Conservation (phyloP, 2,329 filamentous ascomycete species). For the Lachnellula arida region DNA sequence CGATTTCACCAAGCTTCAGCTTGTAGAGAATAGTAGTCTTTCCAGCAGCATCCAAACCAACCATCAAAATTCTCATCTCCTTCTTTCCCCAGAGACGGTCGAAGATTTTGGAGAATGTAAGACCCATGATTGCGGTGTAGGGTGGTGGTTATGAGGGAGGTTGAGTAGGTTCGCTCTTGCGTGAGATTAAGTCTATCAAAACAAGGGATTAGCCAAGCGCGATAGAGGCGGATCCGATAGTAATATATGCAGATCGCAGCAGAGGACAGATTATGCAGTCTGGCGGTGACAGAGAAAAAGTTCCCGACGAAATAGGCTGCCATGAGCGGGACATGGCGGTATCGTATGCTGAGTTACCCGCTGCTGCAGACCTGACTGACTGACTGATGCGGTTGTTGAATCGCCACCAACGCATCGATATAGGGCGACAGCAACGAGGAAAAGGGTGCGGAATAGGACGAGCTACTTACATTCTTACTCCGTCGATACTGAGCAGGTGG, state of each 20-base stretch:
- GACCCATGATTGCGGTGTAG: constrained; percentile 78
- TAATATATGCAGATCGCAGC: constrained; percentile 15
- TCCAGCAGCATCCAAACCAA: constrained; percentile 97
- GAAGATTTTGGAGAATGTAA: constrained; percentile 94
- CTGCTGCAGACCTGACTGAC: background rate
- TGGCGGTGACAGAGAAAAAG: constrained; percentile 6
- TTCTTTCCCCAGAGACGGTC: constrained; percentile 98
- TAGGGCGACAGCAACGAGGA: background rate
- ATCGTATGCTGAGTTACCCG: constrained; percentile 8
- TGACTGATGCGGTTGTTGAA: constrained; percentile 11
- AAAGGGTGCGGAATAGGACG: background rate
- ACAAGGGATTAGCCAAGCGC: constrained; percentile 15
- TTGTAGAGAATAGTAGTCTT: constrained; percentile 99
- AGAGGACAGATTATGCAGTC: constrained; percentile 26
- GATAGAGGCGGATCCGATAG: constrained; percentile 6
- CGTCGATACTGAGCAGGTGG: constrained; percentile 27
- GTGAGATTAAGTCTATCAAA: constrained; percentile 22
- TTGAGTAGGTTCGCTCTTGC: constrained; percentile 32
- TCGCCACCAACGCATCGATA: constrained; percentile 2
- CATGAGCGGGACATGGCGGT: constrained; percentile 17
- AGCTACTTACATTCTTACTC: constrained; percentile 25
- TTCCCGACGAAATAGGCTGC: constrained; percentile 21
- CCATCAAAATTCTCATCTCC: constrained; percentile 99
- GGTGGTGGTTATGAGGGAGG: constrained; percentile 31
- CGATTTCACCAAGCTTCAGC: constrained; percentile 98